phyloP scores from a whole-genome alignment of 2,329 filamentous ascomycete species.

The Sphaerulina vaccinii region DNA sequence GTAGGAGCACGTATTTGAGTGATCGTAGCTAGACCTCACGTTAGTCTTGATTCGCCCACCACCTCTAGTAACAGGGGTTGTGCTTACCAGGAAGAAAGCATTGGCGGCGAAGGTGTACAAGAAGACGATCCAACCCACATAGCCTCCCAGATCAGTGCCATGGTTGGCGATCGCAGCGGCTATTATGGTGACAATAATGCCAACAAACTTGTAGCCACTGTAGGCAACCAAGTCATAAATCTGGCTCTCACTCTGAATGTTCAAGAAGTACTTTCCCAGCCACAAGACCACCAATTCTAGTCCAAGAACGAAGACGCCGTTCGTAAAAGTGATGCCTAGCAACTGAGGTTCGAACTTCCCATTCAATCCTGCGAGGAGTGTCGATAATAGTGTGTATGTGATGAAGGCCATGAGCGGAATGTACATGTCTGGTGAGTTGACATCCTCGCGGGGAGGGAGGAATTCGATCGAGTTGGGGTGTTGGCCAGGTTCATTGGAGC shows the following conservation, averaged over 20 bases:
- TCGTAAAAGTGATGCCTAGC: constrained; percentile 82
- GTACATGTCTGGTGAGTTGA: constrained; percentile 96
- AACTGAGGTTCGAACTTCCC: constrained; percentile 94
- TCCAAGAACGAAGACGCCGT: constrained; percentile 76
- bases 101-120: constrained; percentile 90
- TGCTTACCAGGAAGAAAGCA: constrained; percentile 85
- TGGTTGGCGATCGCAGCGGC: constrained; percentile 75
- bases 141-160: constrained; percentile 79
- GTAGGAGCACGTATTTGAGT: constrained; percentile 90
- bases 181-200: constrained; percentile 84
- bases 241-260: constrained; percentile 91
- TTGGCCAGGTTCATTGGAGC: constrained; percentile 49
- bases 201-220: constrained; percentile 97
- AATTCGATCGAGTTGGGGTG: constrained; percentile 59
- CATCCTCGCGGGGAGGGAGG: constrained; percentile 86
- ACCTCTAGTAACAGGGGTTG: constrained; percentile 14
- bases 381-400: constrained; percentile 93
- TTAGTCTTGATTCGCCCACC: constrained; percentile 17
- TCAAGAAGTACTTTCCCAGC: constrained; percentile 87
- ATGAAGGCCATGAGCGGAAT: constrained; percentile 98
- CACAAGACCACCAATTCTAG: constrained; percentile 90
- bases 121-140: constrained; percentile 86
- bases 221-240: constrained; percentile 93
- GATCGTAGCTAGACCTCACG: constrained; percentile 70
- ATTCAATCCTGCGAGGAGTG: constrained; percentile 81